A percentile compares a stretch with the other conserved stretches of the same genome.
Evolutionary conservation across 176 grass and related monocot genomes (phyloP).

Genomic region (Triticum monococcum): DNA sequence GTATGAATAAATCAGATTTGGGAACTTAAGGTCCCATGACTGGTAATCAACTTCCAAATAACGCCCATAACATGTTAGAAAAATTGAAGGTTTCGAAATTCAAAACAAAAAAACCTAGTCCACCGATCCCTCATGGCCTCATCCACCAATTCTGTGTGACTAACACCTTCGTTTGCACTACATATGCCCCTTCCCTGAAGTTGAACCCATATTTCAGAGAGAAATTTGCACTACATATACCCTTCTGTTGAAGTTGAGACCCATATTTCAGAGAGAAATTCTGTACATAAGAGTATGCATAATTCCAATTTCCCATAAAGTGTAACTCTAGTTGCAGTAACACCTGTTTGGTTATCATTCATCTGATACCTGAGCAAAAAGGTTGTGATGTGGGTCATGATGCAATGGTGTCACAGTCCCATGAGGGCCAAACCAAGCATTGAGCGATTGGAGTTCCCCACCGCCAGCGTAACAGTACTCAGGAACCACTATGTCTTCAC

Average conservation of each 20-base stretch:
- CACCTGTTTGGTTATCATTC: background rate
- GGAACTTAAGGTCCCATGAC: background rate
- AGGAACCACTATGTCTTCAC: slow-evolving; percentile 80
- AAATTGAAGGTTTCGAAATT: background rate
- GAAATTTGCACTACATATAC: background rate
- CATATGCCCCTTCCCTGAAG: background rate
- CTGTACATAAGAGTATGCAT: background rate
- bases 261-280: background rate
- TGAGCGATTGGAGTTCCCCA: slow-evolving; percentile 67
- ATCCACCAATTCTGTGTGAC: background rate
- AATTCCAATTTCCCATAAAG: background rate
- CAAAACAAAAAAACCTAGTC: background rate
- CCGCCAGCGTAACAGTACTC: slow-evolving; percentile 89
- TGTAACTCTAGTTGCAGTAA: background rate
- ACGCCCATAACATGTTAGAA: background rate
- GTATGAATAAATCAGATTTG: background rate
- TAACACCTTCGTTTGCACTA: background rate
- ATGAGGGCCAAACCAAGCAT: slow-evolving; percentile 86
- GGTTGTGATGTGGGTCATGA: slow-evolving; percentile 83
- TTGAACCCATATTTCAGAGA: background rate
- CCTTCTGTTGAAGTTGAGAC: background rate
- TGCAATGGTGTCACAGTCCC: slow-evolving; percentile 84
- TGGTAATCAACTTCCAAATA: background rate
- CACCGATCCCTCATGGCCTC: background rate
- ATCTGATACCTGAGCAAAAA: slow-evolving; percentile 86